Percentiles rank a stretch among this genome's conserved stretches.
Evolutionary conservation across 2,329 filamentous ascomycete genomes (phyloP).

Genomic region (Colletotrichum euphorbiae): DNA sequence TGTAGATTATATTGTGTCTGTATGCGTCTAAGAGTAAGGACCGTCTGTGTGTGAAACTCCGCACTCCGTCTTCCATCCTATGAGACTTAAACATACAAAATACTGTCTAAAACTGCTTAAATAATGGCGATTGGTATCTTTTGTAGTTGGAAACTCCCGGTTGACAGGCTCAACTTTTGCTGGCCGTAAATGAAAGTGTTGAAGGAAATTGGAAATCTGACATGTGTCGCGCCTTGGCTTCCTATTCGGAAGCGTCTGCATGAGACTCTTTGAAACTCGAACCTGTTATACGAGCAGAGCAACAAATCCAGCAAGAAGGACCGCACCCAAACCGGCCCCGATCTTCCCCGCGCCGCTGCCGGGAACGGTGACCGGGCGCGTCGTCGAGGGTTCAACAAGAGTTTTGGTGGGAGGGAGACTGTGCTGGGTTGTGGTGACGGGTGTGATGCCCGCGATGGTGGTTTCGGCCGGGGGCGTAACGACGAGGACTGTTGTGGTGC

Average conservation of each 20-base stretch:
- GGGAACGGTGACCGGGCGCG: conserved; percentile 43
- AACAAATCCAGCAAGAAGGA: conserved; percentile 53
- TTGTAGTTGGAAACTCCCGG: neutral
- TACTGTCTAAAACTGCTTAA: neutral
- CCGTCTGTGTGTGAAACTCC: conserved; percentile 28
- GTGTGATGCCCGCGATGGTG: conserved; percentile 16
- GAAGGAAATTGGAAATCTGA: conserved; percentile 14
- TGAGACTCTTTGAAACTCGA: neutral
- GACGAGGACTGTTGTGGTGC: conserved; percentile 28
- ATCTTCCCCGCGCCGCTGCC: conserved; percentile 53
- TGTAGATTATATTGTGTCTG: conserved; percentile 6
- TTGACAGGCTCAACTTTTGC: conserved; percentile 15
- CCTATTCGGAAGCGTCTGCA: no score
- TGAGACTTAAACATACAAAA: neutral
- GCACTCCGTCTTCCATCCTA: conserved; percentile 1
- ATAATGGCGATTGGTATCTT: conserved; percentile 30
- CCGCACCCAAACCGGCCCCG: conserved; percentile 50
- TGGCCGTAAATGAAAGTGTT: conserved; percentile 35
- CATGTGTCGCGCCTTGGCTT: no score
- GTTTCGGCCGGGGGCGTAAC: conserved; percentile 22
- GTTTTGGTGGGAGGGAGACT: conserved; percentile 17
- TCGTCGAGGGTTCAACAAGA: conserved; percentile 22
- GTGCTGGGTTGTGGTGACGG: conserved; percentile 1
- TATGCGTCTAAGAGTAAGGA: conserved; percentile 25
- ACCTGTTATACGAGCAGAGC: conserved; percentile 44